phyloP scores from a whole-genome alignment of 495 filamentous ascomycete species.

The Neurospora sp. region DNA sequence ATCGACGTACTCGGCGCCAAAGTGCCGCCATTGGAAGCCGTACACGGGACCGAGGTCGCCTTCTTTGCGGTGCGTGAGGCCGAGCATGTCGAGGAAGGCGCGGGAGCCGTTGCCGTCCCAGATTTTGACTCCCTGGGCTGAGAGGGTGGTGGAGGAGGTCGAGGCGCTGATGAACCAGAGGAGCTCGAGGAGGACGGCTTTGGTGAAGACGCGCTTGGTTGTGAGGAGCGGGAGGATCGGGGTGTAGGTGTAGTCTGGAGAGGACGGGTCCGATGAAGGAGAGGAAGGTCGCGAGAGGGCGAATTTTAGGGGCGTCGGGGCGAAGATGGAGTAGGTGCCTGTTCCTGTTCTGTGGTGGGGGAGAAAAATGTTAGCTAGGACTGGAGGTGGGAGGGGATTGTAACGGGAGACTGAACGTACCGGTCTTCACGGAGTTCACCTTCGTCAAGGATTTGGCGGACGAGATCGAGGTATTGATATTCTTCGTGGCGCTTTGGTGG shows the following conservation, averaged over 20 bases:
- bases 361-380: not conserved
- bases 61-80: slow-evolving; percentile 64
- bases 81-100: slow-evolving; percentile 74
- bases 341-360: slow-evolving; percentile 66
- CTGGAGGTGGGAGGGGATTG: not conserved
- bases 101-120: slow-evolving; percentile 97
- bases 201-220: slow-evolving; percentile 91
- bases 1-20: slow-evolving; percentile 81
- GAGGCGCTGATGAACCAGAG: slow-evolving; percentile 89
- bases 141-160: slow-evolving; percentile 68
- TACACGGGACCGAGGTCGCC: slow-evolving; percentile 96
- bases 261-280: not conserved
- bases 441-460: slow-evolving; percentile 20
- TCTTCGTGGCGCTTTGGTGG: slow-evolving; percentile 16
- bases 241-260: slow-evolving; percentile 36
- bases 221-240: slow-evolving; percentile 84
- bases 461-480: slow-evolving; percentile 23
- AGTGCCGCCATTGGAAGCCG: slow-evolving; percentile 98
- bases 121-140: slow-evolving; percentile 76
- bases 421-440: slow-evolving; percentile 22
- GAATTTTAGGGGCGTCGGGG: slow-evolving; percentile 77
- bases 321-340: slow-evolving; percentile 82
- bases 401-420: slow-evolving; percentile 3
- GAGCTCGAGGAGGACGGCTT: slow-evolving; percentile 84
- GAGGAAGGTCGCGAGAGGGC: slow-evolving; percentile 36